Percentiles rank a stretch among this genome's conserved stretches.
Conservation (phyloP, 257 asterid genomes). For the Salvia hispanica region DNA sequence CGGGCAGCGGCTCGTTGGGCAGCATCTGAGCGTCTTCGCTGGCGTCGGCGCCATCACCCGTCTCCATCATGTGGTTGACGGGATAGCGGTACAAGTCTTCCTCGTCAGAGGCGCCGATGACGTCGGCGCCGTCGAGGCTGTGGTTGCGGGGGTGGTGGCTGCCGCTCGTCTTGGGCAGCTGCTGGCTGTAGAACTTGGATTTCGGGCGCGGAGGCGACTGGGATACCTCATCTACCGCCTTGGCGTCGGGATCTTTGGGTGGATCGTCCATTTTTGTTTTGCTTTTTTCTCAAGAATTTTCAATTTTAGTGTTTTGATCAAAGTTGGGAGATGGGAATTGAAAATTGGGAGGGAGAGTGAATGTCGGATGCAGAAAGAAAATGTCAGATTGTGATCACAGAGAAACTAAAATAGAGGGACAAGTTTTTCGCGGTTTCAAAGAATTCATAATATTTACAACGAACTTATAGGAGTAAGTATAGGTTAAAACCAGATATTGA, state of each 20-base stretch:
- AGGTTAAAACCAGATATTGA: too few species aligned
- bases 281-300: background rate
- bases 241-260: slow-evolving; percentile 26
- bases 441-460: too few species aligned
- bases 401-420: too few species aligned
- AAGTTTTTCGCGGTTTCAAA: too few species aligned
- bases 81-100: slow-evolving; percentile 46
- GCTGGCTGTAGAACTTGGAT: slow-evolving; percentile 57
- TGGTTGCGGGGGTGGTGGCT: slow-evolving; percentile 52
- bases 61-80: slow-evolving; percentile 27
- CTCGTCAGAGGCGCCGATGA: slow-evolving; percentile 36
- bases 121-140: slow-evolving; percentile 57
- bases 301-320: background rate
- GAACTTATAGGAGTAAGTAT: too few species aligned
- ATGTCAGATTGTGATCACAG: background rate
- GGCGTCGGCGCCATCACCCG: slow-evolving; percentile 8
- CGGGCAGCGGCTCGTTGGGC: slow-evolving; percentile 47
- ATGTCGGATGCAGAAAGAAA: slow-evolving; percentile 19
- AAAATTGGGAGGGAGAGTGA: slow-evolving; percentile 23
- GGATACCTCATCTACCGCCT: slow-evolving; percentile 41
- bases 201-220: slow-evolving; percentile 51
- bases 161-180: slow-evolving; percentile 43
- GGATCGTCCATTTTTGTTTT: slow-evolving; percentile 35
- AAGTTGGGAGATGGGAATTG: slow-evolving; percentile 21
- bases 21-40: slow-evolving; percentile 16